Evolutionary conservation across 768 basidiomycete genomes (phyloP), one percentile per base, ranked within the genome.

Genomic region (Xerocomus potaroensis): DNA sequence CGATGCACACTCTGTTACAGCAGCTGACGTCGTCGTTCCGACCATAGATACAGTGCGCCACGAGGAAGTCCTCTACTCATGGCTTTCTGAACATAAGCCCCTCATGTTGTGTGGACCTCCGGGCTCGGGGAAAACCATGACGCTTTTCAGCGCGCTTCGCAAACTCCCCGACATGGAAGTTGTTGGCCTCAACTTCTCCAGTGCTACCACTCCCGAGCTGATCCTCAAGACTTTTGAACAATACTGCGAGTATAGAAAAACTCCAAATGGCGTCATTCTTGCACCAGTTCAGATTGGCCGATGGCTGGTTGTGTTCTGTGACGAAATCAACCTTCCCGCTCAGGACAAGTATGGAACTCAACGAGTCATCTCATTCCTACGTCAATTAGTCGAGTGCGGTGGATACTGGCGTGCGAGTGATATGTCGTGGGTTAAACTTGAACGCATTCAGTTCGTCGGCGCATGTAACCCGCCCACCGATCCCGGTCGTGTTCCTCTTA

Each of bases 91-190:
- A 65, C 96, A 98, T 69, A 97, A 97, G 60, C 96, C 96, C 16
- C 78, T 99, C 45, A 89, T 99, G 81, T 79, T 99, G 21, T 99
- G 94, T 63, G 96, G 96, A 37, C 96, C 96, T 59, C 96, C 96
- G n/a, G 96, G 96, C 62, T 98, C 96, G 18, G 96, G 96, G 19
- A 99, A 99, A 72, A 99, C 96, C 7, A 99, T 99, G 96, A 98
- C 96, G 0, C 74, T 99, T 16, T 98, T 99, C 72, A 96, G 92
- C 57, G 96, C 96, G 9, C 78, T 99, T 24, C 84, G 96, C 47
- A 98, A 98, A 66, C 78, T 98, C 31, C 94, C 96, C 2, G 92
- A 98, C 68, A 93, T 99, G 86, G 96, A 99, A 61, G 92, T 98
- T 36, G 94, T 97, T 55, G 96, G 96, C 38, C 82, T 99, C 57